Evolutionary conservation across 2,329 filamentous ascomycete genomes (phyloP).

Genomic region (Dactylonectria estremocensis): DNA sequence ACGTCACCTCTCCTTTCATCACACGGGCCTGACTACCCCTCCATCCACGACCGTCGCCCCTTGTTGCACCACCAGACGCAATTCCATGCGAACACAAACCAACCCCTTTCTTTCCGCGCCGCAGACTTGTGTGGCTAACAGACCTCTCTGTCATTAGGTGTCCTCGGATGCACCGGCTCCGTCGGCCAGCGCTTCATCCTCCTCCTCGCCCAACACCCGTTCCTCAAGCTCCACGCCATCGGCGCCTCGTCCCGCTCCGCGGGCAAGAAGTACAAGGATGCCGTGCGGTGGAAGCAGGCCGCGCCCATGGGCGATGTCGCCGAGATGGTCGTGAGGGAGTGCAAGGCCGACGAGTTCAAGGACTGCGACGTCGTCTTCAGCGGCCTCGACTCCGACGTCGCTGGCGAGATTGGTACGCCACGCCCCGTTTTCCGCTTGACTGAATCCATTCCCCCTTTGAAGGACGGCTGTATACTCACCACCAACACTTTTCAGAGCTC

Average conservation of each 20-base stretch:
- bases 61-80: constrained; percentile 12
- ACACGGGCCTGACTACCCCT: constrained; percentile 26
- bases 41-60: constrained; percentile 32
- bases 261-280: constrained; percentile 95
- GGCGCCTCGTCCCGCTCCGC: constrained; percentile 92
- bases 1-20: constrained; percentile 46
- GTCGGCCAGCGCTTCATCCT: constrained; percentile 97
- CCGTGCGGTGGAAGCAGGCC: constrained; percentile 95
- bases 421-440: background rate
- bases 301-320: constrained; percentile 85
- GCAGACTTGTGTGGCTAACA: constrained; percentile 23
- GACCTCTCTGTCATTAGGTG: constrained; percentile 62
- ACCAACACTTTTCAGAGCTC: constrained; percentile 73
- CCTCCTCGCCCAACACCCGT: constrained; percentile 88
- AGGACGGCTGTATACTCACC: constrained; percentile 18
- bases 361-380: constrained; percentile 97
- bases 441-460: background rate
- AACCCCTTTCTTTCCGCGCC: background rate
- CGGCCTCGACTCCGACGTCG: constrained; percentile 92
- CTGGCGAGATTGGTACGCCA: constrained; percentile 86
- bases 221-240: constrained; percentile 88
- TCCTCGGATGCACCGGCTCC: constrained; percentile 92
- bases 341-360: constrained; percentile 83
- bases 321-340: constrained; percentile 88
- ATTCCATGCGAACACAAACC: too few species aligned